These are phyloP conservation scores for Schwanniomyces yamadae DNA, from an alignment of 805 yeast species.

Conservation along the genomic window DNA sequence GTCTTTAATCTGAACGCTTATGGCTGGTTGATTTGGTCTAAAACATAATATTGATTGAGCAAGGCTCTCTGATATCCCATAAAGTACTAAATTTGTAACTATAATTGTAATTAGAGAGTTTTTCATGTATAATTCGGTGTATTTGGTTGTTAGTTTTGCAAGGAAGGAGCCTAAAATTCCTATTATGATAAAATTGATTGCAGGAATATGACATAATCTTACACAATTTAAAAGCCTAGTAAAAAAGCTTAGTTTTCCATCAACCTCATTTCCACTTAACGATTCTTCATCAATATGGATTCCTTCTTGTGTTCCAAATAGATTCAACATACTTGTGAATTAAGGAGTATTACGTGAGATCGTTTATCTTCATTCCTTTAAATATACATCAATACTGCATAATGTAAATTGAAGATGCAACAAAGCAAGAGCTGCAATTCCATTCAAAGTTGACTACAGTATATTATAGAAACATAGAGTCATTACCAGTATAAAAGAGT, in stretches of 20 bases:
- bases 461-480: too few relatives aligned
- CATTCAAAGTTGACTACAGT: too few relatives aligned
- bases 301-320: not conserved
- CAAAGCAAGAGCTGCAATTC: too few relatives aligned
- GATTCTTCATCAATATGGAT: not conserved
- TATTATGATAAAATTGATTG: constrained; percentile 55
- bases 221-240: constrained; percentile 29
- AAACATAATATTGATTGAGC: constrained; percentile 68
- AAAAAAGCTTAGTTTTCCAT: constrained; percentile 6
- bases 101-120: constrained; percentile 76
- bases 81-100: constrained; percentile 74
- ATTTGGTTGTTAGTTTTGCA: constrained; percentile 53
- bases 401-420: too few relatives aligned
- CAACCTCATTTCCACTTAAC: not conserved
- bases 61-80: constrained; percentile 86
- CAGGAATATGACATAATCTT: constrained; percentile 50
- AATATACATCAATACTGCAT: too few relatives aligned
- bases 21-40: constrained; percentile 18
- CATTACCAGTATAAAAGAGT: too few relatives aligned
- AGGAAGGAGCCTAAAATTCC: constrained; percentile 48
- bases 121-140: constrained; percentile 58
- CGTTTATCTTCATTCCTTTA: too few relatives aligned
- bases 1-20: constrained; percentile 21
- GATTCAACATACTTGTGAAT: not conserved
- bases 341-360: too few relatives aligned